Evolutionary conservation across 2,329 filamentous ascomycete species (phyloP).

Genomic region (Whalleya microplaca): DNA sequence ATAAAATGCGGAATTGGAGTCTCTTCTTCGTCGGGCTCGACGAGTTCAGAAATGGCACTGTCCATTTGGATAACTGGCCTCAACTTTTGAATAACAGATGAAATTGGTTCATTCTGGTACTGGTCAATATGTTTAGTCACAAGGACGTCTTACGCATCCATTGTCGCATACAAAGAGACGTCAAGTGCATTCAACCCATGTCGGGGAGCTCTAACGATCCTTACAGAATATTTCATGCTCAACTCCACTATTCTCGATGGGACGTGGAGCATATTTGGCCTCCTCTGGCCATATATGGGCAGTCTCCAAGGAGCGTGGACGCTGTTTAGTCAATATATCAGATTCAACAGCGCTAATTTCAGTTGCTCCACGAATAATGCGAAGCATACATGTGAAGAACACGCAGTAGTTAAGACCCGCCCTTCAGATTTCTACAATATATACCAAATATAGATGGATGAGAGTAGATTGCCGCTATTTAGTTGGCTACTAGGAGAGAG

Average conservation of each 20-base stretch:
- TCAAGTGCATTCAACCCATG: neutral
- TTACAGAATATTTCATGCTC: neutral
- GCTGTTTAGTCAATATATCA: neutral
- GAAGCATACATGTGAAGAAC: neutral
- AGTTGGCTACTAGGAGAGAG: neutral
- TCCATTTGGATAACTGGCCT: neutral
- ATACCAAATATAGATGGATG: neutral
- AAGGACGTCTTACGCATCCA: too few relatives aligned
- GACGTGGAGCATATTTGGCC: neutral
- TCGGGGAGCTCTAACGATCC: neutral
- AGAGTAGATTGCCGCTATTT: neutral
- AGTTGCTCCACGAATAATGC: neutral
- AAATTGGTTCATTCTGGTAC: neutral
- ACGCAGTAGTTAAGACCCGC: too few relatives aligned
- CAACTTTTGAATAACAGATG: neutral
- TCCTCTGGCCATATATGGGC: neutral
- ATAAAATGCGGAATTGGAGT: neutral
- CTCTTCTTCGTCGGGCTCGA: neutral
- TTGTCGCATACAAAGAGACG: neutral
- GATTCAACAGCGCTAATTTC: neutral
- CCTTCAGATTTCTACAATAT: neutral
- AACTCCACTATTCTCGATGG: neutral
- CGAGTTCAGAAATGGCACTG: neutral
- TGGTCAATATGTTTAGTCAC: neutral
- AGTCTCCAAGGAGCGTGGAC: neutral